These are phyloP conservation scores for Pichia kudriavzevii DNA, from an alignment of 1,139 yeast species.

Conservation along the genomic window DNA sequence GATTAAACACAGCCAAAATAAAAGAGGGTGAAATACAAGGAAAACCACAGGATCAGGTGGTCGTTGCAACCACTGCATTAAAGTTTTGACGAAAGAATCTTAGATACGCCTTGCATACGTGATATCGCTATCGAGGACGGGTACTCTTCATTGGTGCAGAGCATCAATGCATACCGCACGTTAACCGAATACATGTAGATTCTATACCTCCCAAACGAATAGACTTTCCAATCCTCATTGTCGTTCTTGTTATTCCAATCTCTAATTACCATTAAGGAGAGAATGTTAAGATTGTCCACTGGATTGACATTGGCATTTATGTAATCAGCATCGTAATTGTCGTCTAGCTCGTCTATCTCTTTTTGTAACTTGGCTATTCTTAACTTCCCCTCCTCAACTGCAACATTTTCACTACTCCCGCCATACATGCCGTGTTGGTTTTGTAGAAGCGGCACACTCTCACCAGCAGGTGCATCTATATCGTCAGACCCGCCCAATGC, in stretches of 20 bases:
- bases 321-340: constrained; percentile 20
- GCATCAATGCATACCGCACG: constrained; percentile 21
- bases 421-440: no score
- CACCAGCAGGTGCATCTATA: neutral
- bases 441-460: neutral
- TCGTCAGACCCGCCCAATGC: neutral
- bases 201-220: constrained; percentile 19
- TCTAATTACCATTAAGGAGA: constrained; percentile 39
- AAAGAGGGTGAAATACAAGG: neutral
- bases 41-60: no score
- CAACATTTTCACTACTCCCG: no score
- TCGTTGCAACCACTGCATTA: no score
- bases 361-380: constrained; percentile 10
- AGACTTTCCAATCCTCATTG: constrained; percentile 18
- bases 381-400: no score
- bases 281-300: constrained; percentile 37
- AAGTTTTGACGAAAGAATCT: constrained; percentile 9
- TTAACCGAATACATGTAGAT: constrained; percentile 20
- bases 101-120: constrained; percentile 33
- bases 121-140: constrained; percentile 40
- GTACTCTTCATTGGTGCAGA: constrained; percentile 30
- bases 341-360: constrained; percentile 15
- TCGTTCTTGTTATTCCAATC: constrained; percentile 26
- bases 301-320: constrained; percentile 27
- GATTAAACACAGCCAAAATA: neutral